Evolutionary conservation across 2,329 filamentous ascomycete genomes (phyloP).

Genomic region (Chrysoporthe cubensis): DNA sequence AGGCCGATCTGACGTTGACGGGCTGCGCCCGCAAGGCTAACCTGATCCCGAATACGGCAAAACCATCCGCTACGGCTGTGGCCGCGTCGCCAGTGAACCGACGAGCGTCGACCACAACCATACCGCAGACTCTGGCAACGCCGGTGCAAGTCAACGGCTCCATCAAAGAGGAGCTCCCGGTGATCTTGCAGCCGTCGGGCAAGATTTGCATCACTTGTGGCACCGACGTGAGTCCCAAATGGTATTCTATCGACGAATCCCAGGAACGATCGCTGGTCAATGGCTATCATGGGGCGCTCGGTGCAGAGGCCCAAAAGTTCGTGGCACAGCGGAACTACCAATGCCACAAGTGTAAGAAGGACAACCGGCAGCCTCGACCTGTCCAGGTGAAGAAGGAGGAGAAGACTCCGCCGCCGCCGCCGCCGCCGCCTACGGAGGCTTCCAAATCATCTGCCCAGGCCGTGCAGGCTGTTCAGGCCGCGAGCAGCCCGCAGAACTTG

Average conservation of each 20-base stretch:
- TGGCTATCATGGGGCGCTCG: constrained; percentile 54
- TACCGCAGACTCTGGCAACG: constrained; percentile 35
- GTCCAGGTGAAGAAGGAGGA: constrained; percentile 31
- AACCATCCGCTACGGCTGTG: constrained; percentile 46
- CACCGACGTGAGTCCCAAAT: constrained; percentile 74
- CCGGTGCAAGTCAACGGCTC: constrained; percentile 36
- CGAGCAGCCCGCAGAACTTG: constrained; percentile 24
- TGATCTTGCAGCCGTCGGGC: constrained; percentile 45
- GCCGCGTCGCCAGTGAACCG: constrained; percentile 49
- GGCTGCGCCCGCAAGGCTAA: constrained; percentile 94
- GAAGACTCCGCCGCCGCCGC: constrained; percentile 30
- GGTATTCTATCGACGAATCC: constrained; percentile 64
- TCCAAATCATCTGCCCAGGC: constrained; percentile 35
- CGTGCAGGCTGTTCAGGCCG: constrained; percentile 32
- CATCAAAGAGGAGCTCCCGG: constrained; percentile 34
- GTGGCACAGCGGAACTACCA: constrained; percentile 66
- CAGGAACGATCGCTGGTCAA: constrained; percentile 58
- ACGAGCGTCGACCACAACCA: constrained; percentile 59
- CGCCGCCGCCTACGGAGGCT: constrained; percentile 33
- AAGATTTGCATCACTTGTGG: constrained; percentile 68
- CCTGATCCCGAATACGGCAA: constrained; percentile 68
- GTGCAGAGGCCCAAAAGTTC: constrained; percentile 62
- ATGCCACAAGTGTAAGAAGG: constrained; percentile 75
- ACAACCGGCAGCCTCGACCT: constrained; percentile 49
- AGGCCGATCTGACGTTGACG: constrained; percentile 87